phyloP scores from a whole-genome alignment of 163 green algal species.

The Scenedesmus sp. region DNA sequence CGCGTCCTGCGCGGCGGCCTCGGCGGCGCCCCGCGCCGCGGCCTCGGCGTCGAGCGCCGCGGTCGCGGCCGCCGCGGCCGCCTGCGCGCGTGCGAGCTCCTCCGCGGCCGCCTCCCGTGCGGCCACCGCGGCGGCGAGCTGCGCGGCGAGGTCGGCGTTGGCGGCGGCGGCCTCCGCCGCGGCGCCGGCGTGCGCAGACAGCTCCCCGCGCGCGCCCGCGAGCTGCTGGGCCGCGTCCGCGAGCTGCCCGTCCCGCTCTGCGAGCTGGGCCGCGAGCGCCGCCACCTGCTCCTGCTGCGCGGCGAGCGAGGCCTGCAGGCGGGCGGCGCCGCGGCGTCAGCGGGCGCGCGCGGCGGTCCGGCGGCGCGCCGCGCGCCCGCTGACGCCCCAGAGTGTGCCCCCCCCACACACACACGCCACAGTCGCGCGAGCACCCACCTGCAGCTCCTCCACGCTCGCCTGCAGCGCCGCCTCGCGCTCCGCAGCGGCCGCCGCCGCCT shows the following conservation, averaged over 20 bases:
- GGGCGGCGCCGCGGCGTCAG: too few species aligned
- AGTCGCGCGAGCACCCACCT: too few species aligned
- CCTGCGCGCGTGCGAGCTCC: constrained; percentile 3
- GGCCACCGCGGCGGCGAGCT: neutral
- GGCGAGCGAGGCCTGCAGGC: neutral
- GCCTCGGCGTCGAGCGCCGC: neutral
- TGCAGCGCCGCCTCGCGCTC: neutral
- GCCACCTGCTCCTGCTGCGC: neutral
- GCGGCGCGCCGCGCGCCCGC: too few species aligned
- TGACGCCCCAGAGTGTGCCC: too few species aligned
- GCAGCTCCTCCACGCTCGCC: neutral
- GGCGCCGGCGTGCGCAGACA: neutral
- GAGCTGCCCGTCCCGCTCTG: neutral
- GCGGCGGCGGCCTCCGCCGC: neutral
- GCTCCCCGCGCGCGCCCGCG: too few species aligned
- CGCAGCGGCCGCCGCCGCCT: neutral
- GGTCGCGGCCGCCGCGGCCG: constrained; percentile 14
- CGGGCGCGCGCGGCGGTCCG: too few species aligned
- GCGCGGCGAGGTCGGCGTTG: neutral
- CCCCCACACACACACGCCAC: too few species aligned
- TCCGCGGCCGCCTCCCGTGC: neutral
- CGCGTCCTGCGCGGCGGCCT: neutral
- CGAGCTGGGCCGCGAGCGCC: neutral
- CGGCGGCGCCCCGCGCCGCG: neutral
- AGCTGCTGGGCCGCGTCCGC: neutral